Base-by-base conservation (phyloP, 305 asterid species). In the Striga hermonthica region DNA sequence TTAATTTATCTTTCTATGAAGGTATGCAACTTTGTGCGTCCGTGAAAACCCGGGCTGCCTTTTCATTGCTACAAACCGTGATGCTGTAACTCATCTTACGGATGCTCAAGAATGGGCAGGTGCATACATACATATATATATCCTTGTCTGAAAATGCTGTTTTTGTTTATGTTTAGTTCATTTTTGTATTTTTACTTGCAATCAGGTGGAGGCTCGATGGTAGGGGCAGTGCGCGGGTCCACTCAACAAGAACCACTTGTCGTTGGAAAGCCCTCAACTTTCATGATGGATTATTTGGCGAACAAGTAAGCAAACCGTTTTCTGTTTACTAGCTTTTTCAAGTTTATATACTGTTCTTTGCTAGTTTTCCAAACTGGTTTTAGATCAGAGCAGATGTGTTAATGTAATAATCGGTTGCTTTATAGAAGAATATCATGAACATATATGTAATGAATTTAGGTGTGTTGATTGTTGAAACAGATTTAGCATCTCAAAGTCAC, bases 61-160 rank as follows among this genome's bases (percentile, higher is more conserved):
- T 69, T 93, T 93, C 78, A 86, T 93, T 72, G 99, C 99, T 8
- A 93, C 99, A 14, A 93, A 93, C 77, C 88, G 96, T 7, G 99
- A 93, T 70, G 99, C 97, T 67, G 99, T 93, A 56, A 93, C 99
- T 67, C 99, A 93, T 84, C 97, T 93, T 66, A 93, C 99, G 7
- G 99, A 93, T 83, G 99, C 99, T 76, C 99, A 93, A 68, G 99
- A 93, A 85, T 93, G 99, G 99, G 99, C 99, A 88, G 99, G 97
- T 93, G 62, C 31, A 22, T 22, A n/a, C 2, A 22, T 22, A 22
- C 31, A 22, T 22, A 22, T 22, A 22, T 22, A 22, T 22, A 37
- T 59, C 65, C 52, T 50, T 44, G 5, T 62, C 57, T 14, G 36
- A 60, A 12, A 12, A n/a, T 43, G 22, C 35, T 68, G 34, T 7